A percentile compares a stretch with the other conserved stretches of the same genome.
phyloP scores from a whole-genome alignment of 768 basidiomycete genomes.

The Amanita thiersii region DNA sequence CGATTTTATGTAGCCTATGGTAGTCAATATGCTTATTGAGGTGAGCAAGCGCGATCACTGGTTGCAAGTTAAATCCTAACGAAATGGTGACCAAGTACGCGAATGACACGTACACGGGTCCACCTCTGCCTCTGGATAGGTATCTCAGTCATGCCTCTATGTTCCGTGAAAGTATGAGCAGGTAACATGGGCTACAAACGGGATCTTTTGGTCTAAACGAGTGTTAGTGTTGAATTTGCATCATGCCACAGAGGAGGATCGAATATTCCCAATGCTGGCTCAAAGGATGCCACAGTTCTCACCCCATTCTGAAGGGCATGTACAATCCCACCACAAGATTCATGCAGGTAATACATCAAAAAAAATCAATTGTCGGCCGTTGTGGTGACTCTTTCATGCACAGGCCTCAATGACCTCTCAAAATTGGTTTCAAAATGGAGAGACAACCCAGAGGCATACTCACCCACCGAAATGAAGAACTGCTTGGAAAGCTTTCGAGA shows the following conservation, averaged over 20 bases:
- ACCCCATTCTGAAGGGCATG: slow-evolving; percentile 29
- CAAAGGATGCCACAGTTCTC: slow-evolving; percentile 42
- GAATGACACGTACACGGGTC: slow-evolving; percentile 40
- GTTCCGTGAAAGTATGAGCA: slow-evolving; percentile 37
- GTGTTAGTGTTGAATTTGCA: slow-evolving; percentile 42
- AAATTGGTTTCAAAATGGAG: slow-evolving; percentile 33
- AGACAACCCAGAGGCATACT: slow-evolving; percentile 35
- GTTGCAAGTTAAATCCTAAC: background rate
- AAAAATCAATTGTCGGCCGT: background rate
- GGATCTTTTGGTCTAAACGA: background rate
- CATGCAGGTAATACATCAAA: slow-evolving; percentile 42
- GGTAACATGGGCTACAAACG: slow-evolving; percentile 1
- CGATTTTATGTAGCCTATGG: background rate
- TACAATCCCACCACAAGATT: slow-evolving; percentile 43
- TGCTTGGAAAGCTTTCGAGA: slow-evolving; percentile 42
- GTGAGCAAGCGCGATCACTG: slow-evolving; percentile 15
- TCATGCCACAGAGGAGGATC: slow-evolving; percentile 46
- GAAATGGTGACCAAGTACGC: slow-evolving; percentile 27
- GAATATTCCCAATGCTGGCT: slow-evolving; percentile 44
- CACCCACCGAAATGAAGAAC: slow-evolving; percentile 37
- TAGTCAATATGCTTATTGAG: slow-evolving; percentile 39
- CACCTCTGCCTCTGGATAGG: slow-evolving; percentile 31
- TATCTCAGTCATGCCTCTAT: slow-evolving; percentile 32
- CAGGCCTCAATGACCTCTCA: slow-evolving; percentile 38
- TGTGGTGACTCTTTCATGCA: slow-evolving; percentile 1